These are phyloP conservation scores for Leptographium lundbergii DNA, from an alignment of 2,329 filamentous ascomycete genomes.

Conservation along the genomic window DNA sequence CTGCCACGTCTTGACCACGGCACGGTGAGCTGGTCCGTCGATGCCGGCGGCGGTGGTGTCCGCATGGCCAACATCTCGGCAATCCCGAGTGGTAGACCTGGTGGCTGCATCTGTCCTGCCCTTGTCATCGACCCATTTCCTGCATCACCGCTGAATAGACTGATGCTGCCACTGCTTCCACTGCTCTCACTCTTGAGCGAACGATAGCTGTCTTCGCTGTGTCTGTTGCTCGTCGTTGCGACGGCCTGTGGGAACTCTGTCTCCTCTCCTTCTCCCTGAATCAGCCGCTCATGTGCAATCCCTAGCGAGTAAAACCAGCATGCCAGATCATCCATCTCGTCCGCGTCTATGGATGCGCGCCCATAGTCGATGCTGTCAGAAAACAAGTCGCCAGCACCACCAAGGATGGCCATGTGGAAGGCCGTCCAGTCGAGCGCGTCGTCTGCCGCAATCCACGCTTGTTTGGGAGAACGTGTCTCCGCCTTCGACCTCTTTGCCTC, in stretches of 20 bases:
- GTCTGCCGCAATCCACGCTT: slow-evolving; percentile 23
- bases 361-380: slow-evolving; percentile 29
- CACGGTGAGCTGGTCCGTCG: slow-evolving; percentile 3
- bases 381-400: slow-evolving; percentile 40
- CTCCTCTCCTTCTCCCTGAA: slow-evolving; percentile 15
- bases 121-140: not conserved
- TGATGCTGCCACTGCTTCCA: not conserved
- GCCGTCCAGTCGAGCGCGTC: slow-evolving; percentile 49
- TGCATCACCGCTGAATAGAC: not conserved
- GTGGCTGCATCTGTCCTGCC: not conserved
- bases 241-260: not conserved
- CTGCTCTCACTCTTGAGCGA: not conserved
- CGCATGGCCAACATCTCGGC: slow-evolving; percentile 5
- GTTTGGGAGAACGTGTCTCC: slow-evolving; percentile 15
- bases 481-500: slow-evolving; percentile 11
- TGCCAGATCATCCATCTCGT: slow-evolving; percentile 34
- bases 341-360: slow-evolving; percentile 23
- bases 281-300: slow-evolving; percentile 28
- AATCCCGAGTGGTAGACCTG: not conserved
- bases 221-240: not conserved
- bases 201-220: not conserved
- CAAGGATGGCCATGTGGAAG: slow-evolving; percentile 52
- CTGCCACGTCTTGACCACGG: slow-evolving; percentile 4
- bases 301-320: slow-evolving; percentile 40
- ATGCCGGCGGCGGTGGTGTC: not conserved